Evolutionary conservation across 768 basidiomycete species (phyloP).

Genomic region (Rhizopogon vulgaris): DNA sequence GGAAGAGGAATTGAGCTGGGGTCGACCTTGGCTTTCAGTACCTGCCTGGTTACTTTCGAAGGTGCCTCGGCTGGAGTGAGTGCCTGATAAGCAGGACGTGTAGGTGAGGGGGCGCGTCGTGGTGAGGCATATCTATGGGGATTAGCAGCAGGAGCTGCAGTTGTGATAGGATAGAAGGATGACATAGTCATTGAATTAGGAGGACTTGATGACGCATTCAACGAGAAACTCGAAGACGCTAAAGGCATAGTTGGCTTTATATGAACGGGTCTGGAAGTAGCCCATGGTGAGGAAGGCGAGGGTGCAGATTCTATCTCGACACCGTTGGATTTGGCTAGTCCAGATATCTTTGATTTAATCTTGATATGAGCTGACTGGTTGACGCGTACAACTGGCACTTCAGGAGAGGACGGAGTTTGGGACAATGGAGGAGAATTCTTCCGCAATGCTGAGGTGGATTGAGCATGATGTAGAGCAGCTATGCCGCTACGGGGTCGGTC

Average conservation of each 20-base stretch:
- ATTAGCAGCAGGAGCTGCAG: slow-evolving; percentile 48
- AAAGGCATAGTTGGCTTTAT: slow-evolving; percentile 23
- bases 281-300: slow-evolving; percentile 27
- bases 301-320: slow-evolving; percentile 24
- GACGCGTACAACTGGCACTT: slow-evolving; percentile 4
- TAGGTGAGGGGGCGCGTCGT: slow-evolving; percentile 28
- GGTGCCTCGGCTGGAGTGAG: slow-evolving; percentile 21
- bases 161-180: slow-evolving; percentile 51
- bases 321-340: slow-evolving; percentile 32
- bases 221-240: slow-evolving; percentile 20
- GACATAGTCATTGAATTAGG: slow-evolving; percentile 11
- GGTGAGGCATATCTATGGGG: slow-evolving; percentile 45
- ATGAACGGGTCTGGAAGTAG: slow-evolving; percentile 24
- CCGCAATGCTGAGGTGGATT: slow-evolving; percentile 17
- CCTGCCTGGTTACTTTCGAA: slow-evolving; percentile 11
- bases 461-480: slow-evolving; percentile 18
- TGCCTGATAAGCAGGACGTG: slow-evolving; percentile 27
- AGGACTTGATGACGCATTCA: slow-evolving; percentile 21
- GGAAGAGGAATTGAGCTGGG: slow-evolving; percentile 54
- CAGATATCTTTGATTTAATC: slow-evolving; percentile 61
- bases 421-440: slow-evolving; percentile 10
- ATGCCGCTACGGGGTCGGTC: slow-evolving; percentile 28
- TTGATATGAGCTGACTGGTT: slow-evolving; percentile 23
- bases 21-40: slow-evolving; percentile 37
- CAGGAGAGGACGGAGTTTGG: slow-evolving; percentile 7